Base-by-base conservation (phyloP, 208 protist species). In the Wallacemonas collosoma region DNA sequence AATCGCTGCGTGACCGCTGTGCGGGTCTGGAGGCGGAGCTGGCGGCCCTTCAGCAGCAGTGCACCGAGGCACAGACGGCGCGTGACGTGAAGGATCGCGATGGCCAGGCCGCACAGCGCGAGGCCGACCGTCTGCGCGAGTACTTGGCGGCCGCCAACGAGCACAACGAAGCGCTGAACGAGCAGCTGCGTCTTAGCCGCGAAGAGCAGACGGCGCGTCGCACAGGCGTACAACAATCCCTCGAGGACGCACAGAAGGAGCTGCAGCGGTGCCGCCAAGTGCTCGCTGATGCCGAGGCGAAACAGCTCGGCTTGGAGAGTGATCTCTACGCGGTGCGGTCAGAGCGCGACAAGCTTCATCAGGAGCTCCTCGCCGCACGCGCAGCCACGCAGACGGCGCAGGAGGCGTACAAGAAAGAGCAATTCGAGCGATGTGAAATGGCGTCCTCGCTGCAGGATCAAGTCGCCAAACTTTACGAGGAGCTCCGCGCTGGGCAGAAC, bases 151-250 rank as follows among this genome's bases (percentile, higher is more conserved):
- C 71, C 38, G 73, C 77, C 17, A 89, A 90, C 75, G 73, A 48
- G 45, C 81, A 88, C 72, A 90, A 88, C 79, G 82, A 85, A 40
- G 57, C 71, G 53, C 76, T 91, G 9, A 77, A 88, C 68, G 72
- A 71, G 57, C 78, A 89, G 72, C 76, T 89, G 47, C 66, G 76
- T 36, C 38, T 36, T 11, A 71, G 53, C 44, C 44, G 72, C 11
- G 61, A 73, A 41, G 74, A 77, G 50, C 77, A 85, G 50, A 80
- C 89, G 48, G 78, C 67, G 60, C 75, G 84, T 65, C 77, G 90
- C 51, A 69, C 75, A 1, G 60, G 60, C n/a, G 39, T 65, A 38
- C 63, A 70, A 14, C 11, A 53, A 55, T 80, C 76, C 38, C 79
- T 91, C 41, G 73, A 72, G 40, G 76, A 68, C 41, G 83, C 79